Percentiles rank a stretch among this genome's conserved stretches.
Conservation (phyloP, 148 eudicot genomes). For the Rhododendron kiyosumense region DNA sequence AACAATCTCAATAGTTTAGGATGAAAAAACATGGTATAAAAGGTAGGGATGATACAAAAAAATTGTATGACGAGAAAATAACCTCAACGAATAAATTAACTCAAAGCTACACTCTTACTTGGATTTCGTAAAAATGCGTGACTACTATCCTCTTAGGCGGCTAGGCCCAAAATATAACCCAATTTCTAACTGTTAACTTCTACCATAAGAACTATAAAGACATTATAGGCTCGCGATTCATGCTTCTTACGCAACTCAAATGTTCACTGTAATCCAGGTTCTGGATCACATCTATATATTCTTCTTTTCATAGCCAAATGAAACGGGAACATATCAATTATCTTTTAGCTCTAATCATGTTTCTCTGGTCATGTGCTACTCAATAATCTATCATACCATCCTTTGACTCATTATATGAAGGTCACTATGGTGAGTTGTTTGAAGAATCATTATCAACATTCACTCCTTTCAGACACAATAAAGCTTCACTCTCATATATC, state of each 20-base stretch:
- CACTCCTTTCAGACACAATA: not conserved
- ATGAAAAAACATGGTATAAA: not conserved
- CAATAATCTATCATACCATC: not conserved
- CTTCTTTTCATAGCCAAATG: not conserved
- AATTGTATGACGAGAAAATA: not conserved
- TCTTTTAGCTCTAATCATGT: not conserved
- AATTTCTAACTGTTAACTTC: not conserved
- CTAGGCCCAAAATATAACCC: not conserved
- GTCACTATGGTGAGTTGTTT: not conserved
- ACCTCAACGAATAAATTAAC: not conserved
- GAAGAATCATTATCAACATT: not conserved
- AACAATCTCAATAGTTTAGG: not conserved
- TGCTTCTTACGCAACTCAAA: conserved; percentile 2
- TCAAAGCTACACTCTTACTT: not conserved
- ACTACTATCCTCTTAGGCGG: not conserved
- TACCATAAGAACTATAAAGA: not conserved
- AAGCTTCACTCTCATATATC: not conserved
- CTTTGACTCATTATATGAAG: not conserved
- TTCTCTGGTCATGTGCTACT: not conserved
- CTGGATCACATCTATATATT: not conserved
- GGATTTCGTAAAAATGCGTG: not conserved
- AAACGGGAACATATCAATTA: not conserved
- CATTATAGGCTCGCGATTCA: not conserved
- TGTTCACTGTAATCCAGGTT: not conserved
- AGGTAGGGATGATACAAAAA: not conserved